Evolutionary conservation across 2,329 filamentous ascomycete species (phyloP).

Genomic region (Magnaporthales sp.): DNA sequence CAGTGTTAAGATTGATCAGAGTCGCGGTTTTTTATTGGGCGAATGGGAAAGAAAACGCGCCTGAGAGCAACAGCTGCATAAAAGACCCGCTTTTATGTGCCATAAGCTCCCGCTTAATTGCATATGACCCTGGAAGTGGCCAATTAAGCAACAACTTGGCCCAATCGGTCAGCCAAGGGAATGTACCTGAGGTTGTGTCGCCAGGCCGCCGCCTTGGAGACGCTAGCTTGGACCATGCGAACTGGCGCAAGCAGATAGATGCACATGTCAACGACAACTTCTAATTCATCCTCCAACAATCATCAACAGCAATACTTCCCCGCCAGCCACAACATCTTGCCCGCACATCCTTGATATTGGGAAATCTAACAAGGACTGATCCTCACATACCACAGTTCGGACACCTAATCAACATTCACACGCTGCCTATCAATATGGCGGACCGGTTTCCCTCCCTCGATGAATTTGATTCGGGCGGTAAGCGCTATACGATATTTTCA

Average conservation of each 20-base stretch:
- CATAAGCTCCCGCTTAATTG: not conserved
- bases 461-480: conserved; percentile 63
- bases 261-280: not conserved
- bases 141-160: not conserved
- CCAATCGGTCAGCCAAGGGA: not conserved
- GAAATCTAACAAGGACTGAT: not conserved
- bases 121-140: not conserved
- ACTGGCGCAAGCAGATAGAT: not conserved
- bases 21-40: not conserved
- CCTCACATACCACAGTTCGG: not conserved
- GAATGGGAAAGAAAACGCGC: not conserved
- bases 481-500: conserved; percentile 13
- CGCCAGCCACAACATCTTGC: not conserved
- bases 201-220: not conserved
- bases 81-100: not conserved
- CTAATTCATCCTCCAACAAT: not conserved
- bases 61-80: not conserved
- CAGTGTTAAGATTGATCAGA: not conserved
- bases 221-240: not conserved
- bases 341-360: not conserved
- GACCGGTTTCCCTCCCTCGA: conserved; percentile 73
- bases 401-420: not conserved
- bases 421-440: conserved; percentile 47
- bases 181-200: not conserved
- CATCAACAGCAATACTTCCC: not conserved